Base-by-base conservation (phyloP, 148 eudicot genomes). In the Polygonum maritimum region DNA sequence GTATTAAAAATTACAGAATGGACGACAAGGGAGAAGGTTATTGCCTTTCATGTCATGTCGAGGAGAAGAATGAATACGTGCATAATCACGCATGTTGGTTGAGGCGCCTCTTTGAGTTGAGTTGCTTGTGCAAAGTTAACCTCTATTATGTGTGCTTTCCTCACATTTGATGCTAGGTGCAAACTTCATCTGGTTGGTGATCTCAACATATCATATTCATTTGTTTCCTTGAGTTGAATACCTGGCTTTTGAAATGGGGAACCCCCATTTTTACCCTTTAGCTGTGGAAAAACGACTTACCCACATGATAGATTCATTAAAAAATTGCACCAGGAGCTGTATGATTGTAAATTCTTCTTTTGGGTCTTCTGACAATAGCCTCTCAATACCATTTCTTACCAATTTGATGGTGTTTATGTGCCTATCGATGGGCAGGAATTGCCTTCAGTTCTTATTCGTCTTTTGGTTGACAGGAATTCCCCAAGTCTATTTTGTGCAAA, bases 221-320 rank as follows among this genome's bases (percentile, higher is more conserved):
- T 35, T 41, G 7, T 15, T 48, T 76, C 22, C 21, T 35, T 48
- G 31, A 26, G 31, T 6, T 41, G 31, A 31, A 9, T 35, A 31
- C 58, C 71, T 67, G 71, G 71, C 44, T 67, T 36, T 38, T 35
- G 71, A 67, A 36, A 36, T 67, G 71, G 71, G 71, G 38, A 67
- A 38, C 71, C 47, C 47, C 47, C 41, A 36, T 36, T 67, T 35
- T 36, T 67, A 67, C 71, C 71, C 44, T 26, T 63, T 63, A 63
- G 69, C 38, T 6, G 71, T 67, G 71, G 38, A 15, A 67, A 38
- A 36, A 33, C 18, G 71, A 67, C 38, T 38, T 38, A 21, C 71
- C 71, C 18, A 67, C 45, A 67, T 67, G 71, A 67, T 67, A 67
- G 21, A 38, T 67, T 38, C 71, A 67, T 67, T 67, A 44, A 36